Conservation (phyloP, 2,329 filamentous ascomycete species). For the Cladosporium sphaerospermum region DNA sequence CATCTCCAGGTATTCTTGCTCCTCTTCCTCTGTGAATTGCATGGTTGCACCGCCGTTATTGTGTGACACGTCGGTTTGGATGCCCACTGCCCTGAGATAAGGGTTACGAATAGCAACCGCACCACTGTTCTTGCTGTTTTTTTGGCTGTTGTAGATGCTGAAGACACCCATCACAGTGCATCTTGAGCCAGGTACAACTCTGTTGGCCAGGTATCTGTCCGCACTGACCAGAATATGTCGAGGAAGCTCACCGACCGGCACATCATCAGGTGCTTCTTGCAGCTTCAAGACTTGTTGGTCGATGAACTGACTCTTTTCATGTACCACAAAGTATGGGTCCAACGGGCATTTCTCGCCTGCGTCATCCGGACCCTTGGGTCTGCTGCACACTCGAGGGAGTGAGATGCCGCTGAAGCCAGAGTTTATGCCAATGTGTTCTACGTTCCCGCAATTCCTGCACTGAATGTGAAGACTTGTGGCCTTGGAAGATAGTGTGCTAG, state of each 20-base stretch:
- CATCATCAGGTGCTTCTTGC: slow-evolving; percentile 94
- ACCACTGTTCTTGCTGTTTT: slow-evolving; percentile 71
- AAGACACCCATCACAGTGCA: slow-evolving; percentile 97
- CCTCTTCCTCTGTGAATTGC: slow-evolving; percentile 87
- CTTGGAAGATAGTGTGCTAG: slow-evolving; percentile 94
- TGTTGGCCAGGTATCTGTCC: slow-evolving; percentile 92
- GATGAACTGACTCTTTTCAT: slow-evolving; percentile 90
- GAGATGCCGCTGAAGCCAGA: slow-evolving; percentile 85
- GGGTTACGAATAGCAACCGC: slow-evolving; percentile 94
- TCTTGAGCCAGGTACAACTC: slow-evolving; percentile 87
- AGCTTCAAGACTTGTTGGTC: slow-evolving; percentile 98
- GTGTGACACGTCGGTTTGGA: slow-evolving; percentile 84
- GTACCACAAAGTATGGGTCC: slow-evolving; percentile 91
- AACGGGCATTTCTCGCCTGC: slow-evolving; percentile 77
- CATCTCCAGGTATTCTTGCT: slow-evolving; percentile 91
- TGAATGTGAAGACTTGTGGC: slow-evolving; percentile 79
- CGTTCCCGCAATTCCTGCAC: slow-evolving; percentile 77
- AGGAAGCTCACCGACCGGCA: slow-evolving; percentile 91
- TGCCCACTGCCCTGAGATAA: slow-evolving; percentile 86
- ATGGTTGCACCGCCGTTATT: slow-evolving; percentile 64
- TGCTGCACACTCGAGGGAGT: slow-evolving; percentile 71
- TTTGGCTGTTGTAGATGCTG: slow-evolving; percentile 86
- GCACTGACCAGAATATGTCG: slow-evolving; percentile 92
- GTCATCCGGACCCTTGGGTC: slow-evolving; percentile 42
- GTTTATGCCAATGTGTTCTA: slow-evolving; percentile 63